Base-by-base conservation (phyloP, 805 yeast species). In the Myxozyma melibiosi region DNA sequence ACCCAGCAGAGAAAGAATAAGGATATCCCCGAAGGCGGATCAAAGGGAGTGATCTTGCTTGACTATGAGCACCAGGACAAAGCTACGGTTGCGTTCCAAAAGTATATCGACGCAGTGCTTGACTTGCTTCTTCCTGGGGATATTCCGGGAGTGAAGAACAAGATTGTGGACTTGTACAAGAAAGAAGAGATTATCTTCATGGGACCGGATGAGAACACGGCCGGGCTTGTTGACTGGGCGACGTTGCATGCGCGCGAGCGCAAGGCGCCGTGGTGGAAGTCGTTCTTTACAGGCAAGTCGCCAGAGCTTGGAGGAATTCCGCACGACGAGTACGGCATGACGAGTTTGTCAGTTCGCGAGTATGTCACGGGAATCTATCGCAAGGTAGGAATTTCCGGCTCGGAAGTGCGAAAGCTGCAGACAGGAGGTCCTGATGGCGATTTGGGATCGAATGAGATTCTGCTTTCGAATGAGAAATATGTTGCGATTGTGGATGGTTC, bases 401-500 rank as follows among this genome's bases (percentile, higher is more conserved):
- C 80, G 25, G 73, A 75, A 38, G 80, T 92, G 58, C 80, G 79
- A 67, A 92, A 94, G 75, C 78, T 94, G 68, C 99, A 92, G 77
- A 94, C 97, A 53, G 99, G 98, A 75, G 99, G 99, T 44, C 98
- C 98, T 63, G 97, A 94, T 73, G 99, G 99, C 69, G 99, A 92
- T 74, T 79, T 92, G 65, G 99, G 99, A 30, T 88, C 96, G 25
- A 94, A 92, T 72, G 99, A 92, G 76, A 94, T 92, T 67, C 78
- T 89, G 65, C 80, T 92, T 58, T 90, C 97, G 1, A 82, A 84
- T 58, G 99, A 92, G 76, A 79, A 76, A 46, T 94, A 94, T 70
- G 86, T 90, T 64, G 96, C 89, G 52, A 74, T 92, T 48, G 94
- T 92, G 48, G 99, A 92, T 73, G 99, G 99, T 22, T 86, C 96